Conservation (phyloP, 352 stramenopile genomes). For the Pythium plurisporium region DNA sequence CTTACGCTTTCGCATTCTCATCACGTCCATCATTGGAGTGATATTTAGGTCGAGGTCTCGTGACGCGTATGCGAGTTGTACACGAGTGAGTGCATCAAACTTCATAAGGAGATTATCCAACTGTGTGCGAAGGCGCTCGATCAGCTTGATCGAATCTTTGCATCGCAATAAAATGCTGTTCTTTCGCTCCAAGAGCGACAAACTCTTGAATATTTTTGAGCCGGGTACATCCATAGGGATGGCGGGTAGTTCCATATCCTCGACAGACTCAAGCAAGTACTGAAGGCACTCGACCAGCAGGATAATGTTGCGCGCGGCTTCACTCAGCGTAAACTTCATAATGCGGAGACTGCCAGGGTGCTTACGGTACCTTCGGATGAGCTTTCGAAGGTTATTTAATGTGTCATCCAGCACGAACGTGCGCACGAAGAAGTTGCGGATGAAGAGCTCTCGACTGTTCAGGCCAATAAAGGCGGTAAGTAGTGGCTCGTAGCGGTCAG, state of each 20-base stretch:
- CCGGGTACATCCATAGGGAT: slow-evolving; percentile 45
- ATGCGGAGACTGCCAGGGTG: slow-evolving; percentile 75
- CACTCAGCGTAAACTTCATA: slow-evolving; percentile 88
- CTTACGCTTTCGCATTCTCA: slow-evolving; percentile 54
- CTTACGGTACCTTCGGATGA: slow-evolving; percentile 84
- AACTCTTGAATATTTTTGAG: slow-evolving; percentile 89
- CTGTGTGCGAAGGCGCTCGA: slow-evolving; percentile 88
- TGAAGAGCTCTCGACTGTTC: slow-evolving; percentile 96
- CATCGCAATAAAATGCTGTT: slow-evolving; percentile 90
- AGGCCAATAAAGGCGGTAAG: slow-evolving; percentile 95
- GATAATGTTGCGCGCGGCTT: slow-evolving; percentile 93
- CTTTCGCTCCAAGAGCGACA: slow-evolving; percentile 87
- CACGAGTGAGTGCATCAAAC: slow-evolving; percentile 84
- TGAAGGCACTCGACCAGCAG: slow-evolving; percentile 95
- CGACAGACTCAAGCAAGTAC: slow-evolving; percentile 94
- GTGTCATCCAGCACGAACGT: slow-evolving; percentile 95
- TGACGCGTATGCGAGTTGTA: slow-evolving; percentile 86
- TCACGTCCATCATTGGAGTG: slow-evolving; percentile 74
- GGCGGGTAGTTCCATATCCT: slow-evolving; percentile 74
- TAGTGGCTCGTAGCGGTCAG: slow-evolving; percentile 93
- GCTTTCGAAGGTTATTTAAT: slow-evolving; percentile 80
- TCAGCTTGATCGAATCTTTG: slow-evolving; percentile 95
- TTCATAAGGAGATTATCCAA: slow-evolving; percentile 92
- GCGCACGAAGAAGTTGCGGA: slow-evolving; percentile 96
- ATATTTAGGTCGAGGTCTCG: slow-evolving; percentile 88